Base-by-base conservation (phyloP, 2,329 filamentous ascomycete genomes). In the Colletotrichum tamarilloi region DNA sequence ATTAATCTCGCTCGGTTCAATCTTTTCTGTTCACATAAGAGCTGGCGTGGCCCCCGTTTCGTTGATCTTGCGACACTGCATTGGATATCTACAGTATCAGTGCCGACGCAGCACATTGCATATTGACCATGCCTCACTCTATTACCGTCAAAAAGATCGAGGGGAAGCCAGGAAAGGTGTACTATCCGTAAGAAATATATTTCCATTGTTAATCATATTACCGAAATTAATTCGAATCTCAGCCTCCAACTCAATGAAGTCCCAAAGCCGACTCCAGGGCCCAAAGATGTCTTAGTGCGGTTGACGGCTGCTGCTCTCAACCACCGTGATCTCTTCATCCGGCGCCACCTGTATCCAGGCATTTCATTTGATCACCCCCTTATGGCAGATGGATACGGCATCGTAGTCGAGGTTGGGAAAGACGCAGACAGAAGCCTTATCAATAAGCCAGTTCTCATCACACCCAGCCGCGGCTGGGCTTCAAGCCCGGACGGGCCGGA, bases 291-390 rank as follows among this genome's bases (percentile, higher is more conserved):
- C 76, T 87, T 97, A 7, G 86, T 98, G 75, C 91, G 90, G 78
- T 86, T 98, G 79, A 89, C 90, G 46, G 94, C 95, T 64, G 94
- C 92, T 1, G 93, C 96, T 16, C 91, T 98, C 63, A 98, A 98
- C 86, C 97, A 98, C 85, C 93, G 95, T 78, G 97, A 98, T 82
- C 91, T 97, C 77, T 98, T 98, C 85, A 93, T 97, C 83, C 94
- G 96, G 67, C 95, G 97, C 82, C 93, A 95, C 80, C 91, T 97
- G 53, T 98, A 98, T 86, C 96, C 96, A 0, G 93, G 90, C 77
- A 93, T 95, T 66, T 92, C 93, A 14, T 97, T 97, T 82, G 88
- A 90, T 73, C 87, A 92, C 6, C 94, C 96, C 1, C 85, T 98
- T 55, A 89, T 97, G 30, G 91, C 95, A 73, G 96, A 98, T 81